Evolutionary conservation across 2,329 filamentous ascomycete genomes (phyloP).

Genomic region (Phaeomoniella chlamydospora): DNA sequence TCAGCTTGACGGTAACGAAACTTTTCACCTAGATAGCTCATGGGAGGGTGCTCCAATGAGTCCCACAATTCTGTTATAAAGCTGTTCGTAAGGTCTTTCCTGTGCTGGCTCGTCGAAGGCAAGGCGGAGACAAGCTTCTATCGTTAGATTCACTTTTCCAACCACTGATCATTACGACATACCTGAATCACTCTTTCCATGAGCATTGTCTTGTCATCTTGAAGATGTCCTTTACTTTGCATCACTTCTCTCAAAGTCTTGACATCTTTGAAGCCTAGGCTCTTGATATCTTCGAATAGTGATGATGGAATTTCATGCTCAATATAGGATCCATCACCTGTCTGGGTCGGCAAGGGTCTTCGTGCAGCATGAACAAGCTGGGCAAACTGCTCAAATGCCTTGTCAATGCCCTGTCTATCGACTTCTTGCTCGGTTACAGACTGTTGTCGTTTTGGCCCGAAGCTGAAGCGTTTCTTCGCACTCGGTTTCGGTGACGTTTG

Average conservation of each 20-base stretch:
- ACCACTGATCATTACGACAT: no score
- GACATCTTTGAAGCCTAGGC: conserved; percentile 31
- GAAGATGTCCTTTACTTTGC: conserved; percentile 32
- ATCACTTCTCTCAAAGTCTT: conserved; percentile 23
- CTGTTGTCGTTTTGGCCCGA: no score
- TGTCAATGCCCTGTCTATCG: conserved; percentile 17
- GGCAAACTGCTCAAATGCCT: conserved; percentile 20
- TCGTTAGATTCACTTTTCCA: no score
- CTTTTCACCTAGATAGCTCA: conserved; percentile 24
- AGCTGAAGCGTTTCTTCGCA: neutral
- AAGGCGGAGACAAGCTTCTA: conserved; percentile 22
- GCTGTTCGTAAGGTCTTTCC: conserved; percentile 28
- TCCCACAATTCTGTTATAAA: conserved; percentile 40
- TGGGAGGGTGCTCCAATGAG: conserved; percentile 39
- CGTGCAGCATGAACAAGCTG: conserved; percentile 24
- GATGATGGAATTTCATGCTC: conserved; percentile 17
- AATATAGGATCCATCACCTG: conserved; percentile 25
- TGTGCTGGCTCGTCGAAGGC: conserved; percentile 18
- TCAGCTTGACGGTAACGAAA: conserved; percentile 19
- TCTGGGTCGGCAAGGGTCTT: conserved; percentile 24
- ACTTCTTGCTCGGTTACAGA: no score
- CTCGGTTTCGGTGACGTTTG: conserved; percentile 10
- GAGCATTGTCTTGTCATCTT: conserved; percentile 47
- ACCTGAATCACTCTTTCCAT: conserved; percentile 44
- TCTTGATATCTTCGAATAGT: conserved; percentile 28